Percentiles rank a stretch among this genome's conserved stretches.
Evolutionary conservation across 2,329 filamentous ascomycete species (phyloP).

Genomic region (Emydomyces testavorans): DNA sequence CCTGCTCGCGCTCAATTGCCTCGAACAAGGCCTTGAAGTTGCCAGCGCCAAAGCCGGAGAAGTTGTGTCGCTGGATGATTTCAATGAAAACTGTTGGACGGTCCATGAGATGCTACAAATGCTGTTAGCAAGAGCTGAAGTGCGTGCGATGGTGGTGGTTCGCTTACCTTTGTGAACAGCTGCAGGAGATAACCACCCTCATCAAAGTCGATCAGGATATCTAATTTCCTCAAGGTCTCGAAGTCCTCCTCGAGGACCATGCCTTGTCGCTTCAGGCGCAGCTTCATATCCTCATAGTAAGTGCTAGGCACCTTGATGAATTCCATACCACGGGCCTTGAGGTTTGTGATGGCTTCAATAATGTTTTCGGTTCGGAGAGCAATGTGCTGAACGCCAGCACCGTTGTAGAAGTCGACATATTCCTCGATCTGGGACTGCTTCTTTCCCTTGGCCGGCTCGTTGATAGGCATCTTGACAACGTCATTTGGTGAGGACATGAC

Average conservation of each 20-base stretch:
- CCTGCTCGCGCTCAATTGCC: constrained; percentile 90
- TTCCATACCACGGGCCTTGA: constrained; percentile 78
- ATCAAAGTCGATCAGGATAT: constrained; percentile 91
- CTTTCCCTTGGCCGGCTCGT: constrained; percentile 82
- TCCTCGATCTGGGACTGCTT: constrained; percentile 93
- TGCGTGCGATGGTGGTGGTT: constrained; percentile 6
- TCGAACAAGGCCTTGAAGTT: constrained; percentile 95
- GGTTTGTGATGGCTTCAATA: constrained; percentile 59
- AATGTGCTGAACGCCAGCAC: constrained; percentile 86
- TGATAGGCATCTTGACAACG: constrained; percentile 94
- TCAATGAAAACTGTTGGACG: constrained; percentile 91
- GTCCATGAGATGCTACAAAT: constrained; percentile 63
- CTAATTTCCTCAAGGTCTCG: constrained; percentile 64
- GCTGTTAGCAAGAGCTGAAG: neutral
- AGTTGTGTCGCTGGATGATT: constrained; percentile 86
- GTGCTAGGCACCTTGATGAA: constrained; percentile 83
- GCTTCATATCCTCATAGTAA: constrained; percentile 70
- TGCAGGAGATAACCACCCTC: constrained; percentile 73
- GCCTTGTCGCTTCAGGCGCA: constrained; percentile 54
- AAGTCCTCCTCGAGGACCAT: constrained; percentile 68
- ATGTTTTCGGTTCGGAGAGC: constrained; percentile 75
- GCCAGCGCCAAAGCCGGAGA: constrained; percentile 83
- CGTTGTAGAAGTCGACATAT: constrained; percentile 79
- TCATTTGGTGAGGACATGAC: constrained; percentile 84
- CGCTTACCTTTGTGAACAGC: constrained; percentile 55